Evolutionary conservation across 345 rosid species (phyloP).

Genomic region (Trapa incisa): DNA sequence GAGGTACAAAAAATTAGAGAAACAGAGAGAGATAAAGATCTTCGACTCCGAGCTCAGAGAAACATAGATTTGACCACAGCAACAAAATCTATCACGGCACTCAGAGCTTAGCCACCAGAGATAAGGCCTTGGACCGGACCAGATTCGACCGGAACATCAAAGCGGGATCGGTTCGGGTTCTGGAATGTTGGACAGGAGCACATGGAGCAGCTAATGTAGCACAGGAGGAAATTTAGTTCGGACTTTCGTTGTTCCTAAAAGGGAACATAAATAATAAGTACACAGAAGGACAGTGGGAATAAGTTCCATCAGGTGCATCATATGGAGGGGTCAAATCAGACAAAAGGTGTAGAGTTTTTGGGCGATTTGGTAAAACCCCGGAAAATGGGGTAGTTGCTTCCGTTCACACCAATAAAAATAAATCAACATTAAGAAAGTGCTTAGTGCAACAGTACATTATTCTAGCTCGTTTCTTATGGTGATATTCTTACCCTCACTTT

Average conservation of each 20-base stretch:
- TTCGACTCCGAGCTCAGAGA: background rate
- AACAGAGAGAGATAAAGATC: too few species aligned
- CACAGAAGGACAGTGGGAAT: background rate
- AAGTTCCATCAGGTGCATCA: background rate
- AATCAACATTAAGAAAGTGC: too few species aligned
- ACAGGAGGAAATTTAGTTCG: background rate
- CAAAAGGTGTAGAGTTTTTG: slow-evolving; percentile 3
- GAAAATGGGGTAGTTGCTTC: slow-evolving; percentile 37
- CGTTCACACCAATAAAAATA: too few species aligned
- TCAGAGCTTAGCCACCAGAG: too few species aligned
- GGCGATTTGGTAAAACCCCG: slow-evolving; percentile 19
- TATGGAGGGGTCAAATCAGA: slow-evolving; percentile 7
- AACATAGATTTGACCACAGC: background rate
- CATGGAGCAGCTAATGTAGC: background rate
- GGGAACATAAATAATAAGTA: background rate
- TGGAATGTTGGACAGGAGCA: background rate
- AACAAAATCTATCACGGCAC: too few species aligned
- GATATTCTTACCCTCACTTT: too few species aligned
- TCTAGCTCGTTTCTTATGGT: too few species aligned
- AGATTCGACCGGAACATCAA: too few species aligned
- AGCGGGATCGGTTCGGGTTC: background rate
- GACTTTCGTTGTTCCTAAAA: background rate
- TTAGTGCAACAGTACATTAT: too few species aligned
- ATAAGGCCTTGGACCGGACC: too few species aligned
- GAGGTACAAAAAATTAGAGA: background rate